Conservation (phyloP, 305 asterid genomes). For the Fraxinus sp. region DNA sequence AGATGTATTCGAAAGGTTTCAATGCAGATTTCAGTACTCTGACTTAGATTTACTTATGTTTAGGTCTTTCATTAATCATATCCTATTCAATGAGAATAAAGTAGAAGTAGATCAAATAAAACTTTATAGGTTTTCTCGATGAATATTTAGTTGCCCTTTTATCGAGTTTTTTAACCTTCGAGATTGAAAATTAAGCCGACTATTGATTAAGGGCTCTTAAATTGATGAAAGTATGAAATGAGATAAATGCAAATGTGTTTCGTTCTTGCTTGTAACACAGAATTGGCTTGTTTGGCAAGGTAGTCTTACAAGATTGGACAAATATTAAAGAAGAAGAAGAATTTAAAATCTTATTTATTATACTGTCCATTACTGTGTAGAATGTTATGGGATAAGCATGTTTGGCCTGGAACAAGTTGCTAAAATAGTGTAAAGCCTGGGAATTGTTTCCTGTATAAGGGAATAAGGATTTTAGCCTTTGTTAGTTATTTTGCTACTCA, state of each 20-base stretch:
- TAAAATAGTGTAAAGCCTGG: background rate
- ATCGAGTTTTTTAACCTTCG: background rate
- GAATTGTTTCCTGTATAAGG: background rate
- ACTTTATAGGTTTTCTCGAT: constrained; percentile 26
- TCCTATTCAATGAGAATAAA: constrained; percentile 24
- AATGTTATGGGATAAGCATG: background rate
- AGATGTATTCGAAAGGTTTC: constrained; percentile 20
- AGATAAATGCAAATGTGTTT: background rate
- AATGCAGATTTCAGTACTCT: constrained; percentile 19
- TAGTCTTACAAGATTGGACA: background rate
- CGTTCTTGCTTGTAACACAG: background rate
- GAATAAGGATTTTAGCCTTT: background rate
- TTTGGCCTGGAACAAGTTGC: background rate
- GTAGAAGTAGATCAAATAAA: constrained; percentile 38
- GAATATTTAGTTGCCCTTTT: background rate
- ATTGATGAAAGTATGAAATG: background rate
- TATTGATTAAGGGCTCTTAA: background rate
- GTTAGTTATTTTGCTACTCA: background rate
- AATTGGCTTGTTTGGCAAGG: background rate
- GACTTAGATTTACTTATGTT: constrained; percentile 27
- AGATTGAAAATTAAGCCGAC: background rate
- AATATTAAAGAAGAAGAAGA: background rate
- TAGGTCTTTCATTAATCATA: constrained; percentile 36
- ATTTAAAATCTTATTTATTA: background rate
- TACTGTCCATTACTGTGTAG: background rate